Percentiles rank a stretch among this genome's conserved stretches.
Evolutionary conservation across 495 filamentous ascomycete species (phyloP).

Genomic region (Staphylotrichum longicolle): DNA sequence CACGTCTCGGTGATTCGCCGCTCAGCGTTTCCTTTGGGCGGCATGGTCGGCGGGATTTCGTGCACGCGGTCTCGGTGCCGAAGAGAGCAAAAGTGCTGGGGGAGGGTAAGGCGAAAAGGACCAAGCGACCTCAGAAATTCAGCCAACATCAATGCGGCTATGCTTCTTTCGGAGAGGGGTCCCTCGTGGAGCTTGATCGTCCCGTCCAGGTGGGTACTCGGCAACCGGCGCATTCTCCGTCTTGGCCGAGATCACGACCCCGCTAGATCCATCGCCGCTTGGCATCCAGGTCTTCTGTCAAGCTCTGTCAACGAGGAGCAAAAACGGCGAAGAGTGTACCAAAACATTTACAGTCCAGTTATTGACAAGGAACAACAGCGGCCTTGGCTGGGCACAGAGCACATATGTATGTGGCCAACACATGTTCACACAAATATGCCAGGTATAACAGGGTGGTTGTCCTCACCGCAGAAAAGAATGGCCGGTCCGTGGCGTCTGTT

Average conservation of each 20-base stretch:
- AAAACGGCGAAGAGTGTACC: too few relatives aligned
- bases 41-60: neutral
- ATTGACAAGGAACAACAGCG: neutral
- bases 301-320: neutral
- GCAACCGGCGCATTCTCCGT: constrained; percentile 18
- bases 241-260: neutral
- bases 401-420: too few relatives aligned
- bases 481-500: neutral
- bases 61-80: constrained; percentile 20
- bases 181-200: constrained; percentile 32
- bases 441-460: neutral
- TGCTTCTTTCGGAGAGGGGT: constrained; percentile 27
- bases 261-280: neutral
- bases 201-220: constrained; percentile 30
- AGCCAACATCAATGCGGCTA: constrained; percentile 14
- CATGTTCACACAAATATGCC: too few relatives aligned
- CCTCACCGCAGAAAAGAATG: neutral
- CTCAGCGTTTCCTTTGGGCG: neutral
- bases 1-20: neutral
- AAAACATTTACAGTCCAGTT: neutral
- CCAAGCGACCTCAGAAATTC: neutral
- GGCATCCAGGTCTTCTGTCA: neutral
- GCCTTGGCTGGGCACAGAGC: too few relatives aligned
- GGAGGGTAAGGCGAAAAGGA: constrained; percentile 3
- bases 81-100: constrained; percentile 9